Percentiles rank a stretch among this genome's conserved stretches.
phyloP scores from a whole-genome alignment of 1,284 basidiomycete species.

The Tilletiopsis washingtonensis region DNA sequence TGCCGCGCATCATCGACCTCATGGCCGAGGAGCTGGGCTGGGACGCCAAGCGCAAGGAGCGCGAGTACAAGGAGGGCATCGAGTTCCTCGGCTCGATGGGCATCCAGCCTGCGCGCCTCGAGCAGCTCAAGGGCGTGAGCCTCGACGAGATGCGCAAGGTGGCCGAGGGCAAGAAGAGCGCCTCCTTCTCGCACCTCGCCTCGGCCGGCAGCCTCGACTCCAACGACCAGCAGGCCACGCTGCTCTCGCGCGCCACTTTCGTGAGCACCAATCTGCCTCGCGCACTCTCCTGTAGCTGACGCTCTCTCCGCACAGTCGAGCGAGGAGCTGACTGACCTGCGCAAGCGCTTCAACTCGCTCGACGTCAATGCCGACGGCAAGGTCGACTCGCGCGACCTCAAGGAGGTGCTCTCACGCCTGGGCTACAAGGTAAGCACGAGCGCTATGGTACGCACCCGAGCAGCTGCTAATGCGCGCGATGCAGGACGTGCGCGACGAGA shows the following conservation, averaged over 20 bases:
- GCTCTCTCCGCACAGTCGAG: slow-evolving; percentile 1
- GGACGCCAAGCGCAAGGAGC: slow-evolving; percentile 56
- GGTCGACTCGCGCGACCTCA: slow-evolving; percentile 34
- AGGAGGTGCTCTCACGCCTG: slow-evolving; percentile 29
- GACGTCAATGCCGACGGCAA: slow-evolving; percentile 37
- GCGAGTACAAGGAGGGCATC: slow-evolving; percentile 50
- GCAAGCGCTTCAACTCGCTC: slow-evolving; percentile 30
- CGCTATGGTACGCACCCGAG: too few relatives aligned
- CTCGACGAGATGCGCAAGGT: slow-evolving; percentile 30
- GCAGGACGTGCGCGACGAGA: slow-evolving; percentile 25
- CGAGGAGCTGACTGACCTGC: slow-evolving; percentile 37
- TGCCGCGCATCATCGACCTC: slow-evolving; percentile 81
- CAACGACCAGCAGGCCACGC: slow-evolving; percentile 20
- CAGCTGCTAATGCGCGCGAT: too few relatives aligned
- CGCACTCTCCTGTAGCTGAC: too few relatives aligned
- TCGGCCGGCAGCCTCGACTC: slow-evolving; percentile 16
- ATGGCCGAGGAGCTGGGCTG: slow-evolving; percentile 82
- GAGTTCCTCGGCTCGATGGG: slow-evolving; percentile 50
- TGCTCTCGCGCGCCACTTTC: slow-evolving; percentile 30
- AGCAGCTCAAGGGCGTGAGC: slow-evolving; percentile 23
- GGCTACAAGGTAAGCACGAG: slow-evolving; percentile 15
- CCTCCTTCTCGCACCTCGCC: slow-evolving; percentile 10
- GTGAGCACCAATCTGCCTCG: background rate
- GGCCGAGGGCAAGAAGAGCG: slow-evolving; percentile 10
- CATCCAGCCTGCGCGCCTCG: slow-evolving; percentile 31